Base-by-base conservation (phyloP, 176 grass and related monocot species). In the Oryza longistaminata region DNA sequence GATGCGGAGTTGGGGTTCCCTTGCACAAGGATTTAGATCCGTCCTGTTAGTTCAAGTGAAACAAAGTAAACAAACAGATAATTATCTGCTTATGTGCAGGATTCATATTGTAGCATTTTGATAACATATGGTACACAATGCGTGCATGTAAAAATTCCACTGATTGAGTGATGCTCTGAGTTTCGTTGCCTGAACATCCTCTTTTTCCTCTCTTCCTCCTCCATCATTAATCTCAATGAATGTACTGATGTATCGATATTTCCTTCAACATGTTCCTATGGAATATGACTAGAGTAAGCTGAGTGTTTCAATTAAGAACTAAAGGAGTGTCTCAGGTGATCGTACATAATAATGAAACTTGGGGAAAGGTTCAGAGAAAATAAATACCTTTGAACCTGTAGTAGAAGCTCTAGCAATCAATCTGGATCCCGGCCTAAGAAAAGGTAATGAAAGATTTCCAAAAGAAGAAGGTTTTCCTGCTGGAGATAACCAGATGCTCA, bases 21-120 rank as follows among this genome's bases (percentile, higher is more conserved):
- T 92, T 93, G 86, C 92, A 91, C 70, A 98, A 43, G 72, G 91
- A 95, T 86, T 95, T 98, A 74, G 93, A 95, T 68, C 96, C 96
- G 64, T 95, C 96, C 96, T 98, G 77, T 82, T 44, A 64, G 17
- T 77, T 82, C 72, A 82, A 77, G 78, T 55, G 71, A 77, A 50
- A 69, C 33, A 85, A 80, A 58, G 66, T 64, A 25, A 85, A 39
- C 6, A 64, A 64, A 72, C 16, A 13, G 13, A 58, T 80, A 67
- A 82, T 81, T 35, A 70, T 74, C 34, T 66, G 9, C 21, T 80
- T 81, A 72, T 66, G 80, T 84, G 34, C 14, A 84, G 40, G 65
- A 84, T 71, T 55, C 55, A 77, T 55, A 11, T 75, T 2, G 29
- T 66, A 79, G 46, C 45, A 86, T 46, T 68, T n/a, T 7, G 14